Evolutionary conservation across 768 basidiomycete species (phyloP), one percentile per base, ranked within the genome.

Genomic region (Trametes cubensis): DNA sequence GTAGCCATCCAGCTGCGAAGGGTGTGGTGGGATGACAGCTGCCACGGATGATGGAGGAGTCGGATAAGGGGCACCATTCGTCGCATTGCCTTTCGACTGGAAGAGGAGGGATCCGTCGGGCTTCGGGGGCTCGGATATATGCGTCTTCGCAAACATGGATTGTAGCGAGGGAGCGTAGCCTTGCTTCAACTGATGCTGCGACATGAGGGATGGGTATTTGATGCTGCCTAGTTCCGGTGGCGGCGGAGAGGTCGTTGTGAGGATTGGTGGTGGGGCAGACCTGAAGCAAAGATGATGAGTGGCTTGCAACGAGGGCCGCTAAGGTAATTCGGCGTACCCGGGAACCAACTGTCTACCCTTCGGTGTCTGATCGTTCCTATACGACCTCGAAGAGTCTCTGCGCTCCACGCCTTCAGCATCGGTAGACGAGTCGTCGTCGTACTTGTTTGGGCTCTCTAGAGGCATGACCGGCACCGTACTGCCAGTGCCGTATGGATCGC

Each of bases 101-200:
- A 85, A 81, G 8, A 85, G 70, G 39, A 85, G 73, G 11, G 83
- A 82, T 14, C 77, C 71, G 21, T 73, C 73, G 44, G 73, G 41
- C 15, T 51, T 69, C 58, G 77, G 74, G 44, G 74, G 71, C 64
- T 72, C 67, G 63, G 73, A 70, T 3, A 60, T 44, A 46, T 59
- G 52, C 17, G 58, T 60, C 60, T 69, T 21, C 11, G 63, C 49
- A 66, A 90, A 91, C 88, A 90, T 92, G 23, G 89, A 90, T 57
- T 83, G 83, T n/a, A 87, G 72, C 6, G 89, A 91, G 0, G 90
- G 90, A 25, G 81, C 81, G 69, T 93, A 93, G 41, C 91, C 91
- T 69, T 93, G 91, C 53, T 76, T 80, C 58, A 85, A 81, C 72
- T 93, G 91, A 61, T 93, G 92, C 58, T 83, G 83, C 1, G 87